phyloP scores from a whole-genome alignment of 805 yeast species.

The Zygoascus bituminiphila region DNA sequence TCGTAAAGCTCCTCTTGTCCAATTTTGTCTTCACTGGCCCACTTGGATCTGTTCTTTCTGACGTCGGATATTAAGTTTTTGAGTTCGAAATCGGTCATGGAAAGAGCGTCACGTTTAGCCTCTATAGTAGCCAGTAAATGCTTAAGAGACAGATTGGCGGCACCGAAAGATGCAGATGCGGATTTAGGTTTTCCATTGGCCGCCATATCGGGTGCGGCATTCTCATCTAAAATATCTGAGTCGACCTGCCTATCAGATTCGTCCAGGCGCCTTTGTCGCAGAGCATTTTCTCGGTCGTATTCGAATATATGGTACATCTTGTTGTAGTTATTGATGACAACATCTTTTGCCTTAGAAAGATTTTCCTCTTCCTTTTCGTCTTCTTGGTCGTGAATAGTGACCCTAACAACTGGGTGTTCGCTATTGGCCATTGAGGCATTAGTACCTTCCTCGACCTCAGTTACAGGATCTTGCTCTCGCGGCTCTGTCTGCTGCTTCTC shows the following conservation, averaged over 20 bases:
- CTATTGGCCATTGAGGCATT: background rate
- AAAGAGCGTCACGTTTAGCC: slow-evolving; percentile 62
- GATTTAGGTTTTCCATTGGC: slow-evolving; percentile 3
- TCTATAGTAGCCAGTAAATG: slow-evolving; percentile 76
- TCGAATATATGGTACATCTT: slow-evolving; percentile 62
- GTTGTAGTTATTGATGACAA: slow-evolving; percentile 30
- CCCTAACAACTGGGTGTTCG: background rate
- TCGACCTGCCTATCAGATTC: slow-evolving; percentile 65
- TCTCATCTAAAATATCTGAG: slow-evolving; percentile 16
- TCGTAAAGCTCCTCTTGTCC: slow-evolving; percentile 98
- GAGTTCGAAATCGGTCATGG: slow-evolving; percentile 71
- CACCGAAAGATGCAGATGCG: slow-evolving; percentile 46
- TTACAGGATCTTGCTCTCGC: slow-evolving; percentile 9
- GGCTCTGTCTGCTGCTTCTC: slow-evolving; percentile 30
- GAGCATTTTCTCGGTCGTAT: slow-evolving; percentile 59
- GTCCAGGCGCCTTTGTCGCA: slow-evolving; percentile 68
- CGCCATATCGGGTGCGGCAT: slow-evolving; percentile 9
- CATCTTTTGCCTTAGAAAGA: slow-evolving; percentile 12
- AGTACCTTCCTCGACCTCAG: background rate
- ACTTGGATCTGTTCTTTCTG: slow-evolving; percentile 87
- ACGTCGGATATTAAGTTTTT: slow-evolving; percentile 85
- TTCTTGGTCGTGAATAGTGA: background rate
- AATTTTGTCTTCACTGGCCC: slow-evolving; percentile 92
- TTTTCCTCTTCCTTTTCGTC: slow-evolving; percentile 6
- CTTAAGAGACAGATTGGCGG: slow-evolving; percentile 69